Percentiles rank a stretch among this genome's conserved stretches.
These are phyloP conservation scores for Ramularia endophylla DNA, from an alignment of 2,329 filamentous ascomycete species.

Conservation along the genomic window DNA sequence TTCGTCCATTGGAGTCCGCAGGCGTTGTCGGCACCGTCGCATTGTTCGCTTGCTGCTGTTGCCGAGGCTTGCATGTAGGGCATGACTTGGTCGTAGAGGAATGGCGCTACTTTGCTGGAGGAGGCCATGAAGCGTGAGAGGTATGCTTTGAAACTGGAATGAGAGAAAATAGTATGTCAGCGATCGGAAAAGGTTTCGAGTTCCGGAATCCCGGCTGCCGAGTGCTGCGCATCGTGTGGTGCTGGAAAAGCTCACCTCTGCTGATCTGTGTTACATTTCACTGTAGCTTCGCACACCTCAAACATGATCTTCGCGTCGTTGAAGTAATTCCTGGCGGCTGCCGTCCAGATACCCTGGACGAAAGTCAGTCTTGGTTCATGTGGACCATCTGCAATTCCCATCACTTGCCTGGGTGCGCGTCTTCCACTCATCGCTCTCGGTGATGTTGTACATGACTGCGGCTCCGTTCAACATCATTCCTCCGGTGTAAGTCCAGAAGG, in stretches of 20 bases:
- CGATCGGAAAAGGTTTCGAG: neutral
- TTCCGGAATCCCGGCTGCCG: no score
- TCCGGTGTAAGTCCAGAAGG: slow-evolving; percentile 44
- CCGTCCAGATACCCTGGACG: slow-evolving; percentile 21
- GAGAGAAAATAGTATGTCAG: slow-evolving; percentile 1
- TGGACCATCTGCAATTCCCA: no score
- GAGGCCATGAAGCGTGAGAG: slow-evolving; percentile 44
- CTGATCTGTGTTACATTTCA: slow-evolving; percentile 40
- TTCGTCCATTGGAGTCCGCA: slow-evolving; percentile 40
- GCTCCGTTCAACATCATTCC: slow-evolving; percentile 41
- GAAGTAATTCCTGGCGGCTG: slow-evolving; percentile 36
- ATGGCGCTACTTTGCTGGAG: slow-evolving; percentile 53
- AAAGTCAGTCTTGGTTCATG: no score
- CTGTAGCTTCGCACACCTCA: slow-evolving; percentile 39
- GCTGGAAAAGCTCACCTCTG: slow-evolving; percentile 28
- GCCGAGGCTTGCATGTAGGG: slow-evolving; percentile 51
- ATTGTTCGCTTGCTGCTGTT: slow-evolving; percentile 48
- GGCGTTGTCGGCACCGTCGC: slow-evolving; percentile 44
- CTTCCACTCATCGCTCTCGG: slow-evolving; percentile 13
- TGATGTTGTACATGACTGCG: slow-evolving; percentile 35
- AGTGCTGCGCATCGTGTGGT: slow-evolving; percentile 31
- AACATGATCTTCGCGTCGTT: slow-evolving; percentile 36
- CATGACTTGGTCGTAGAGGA: slow-evolving; percentile 45
- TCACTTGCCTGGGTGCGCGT: no score
- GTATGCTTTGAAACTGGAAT: slow-evolving; percentile 36